phyloP scores from a whole-genome alignment of 495 filamentous ascomycete species.

The Parmelia sp. region DNA sequence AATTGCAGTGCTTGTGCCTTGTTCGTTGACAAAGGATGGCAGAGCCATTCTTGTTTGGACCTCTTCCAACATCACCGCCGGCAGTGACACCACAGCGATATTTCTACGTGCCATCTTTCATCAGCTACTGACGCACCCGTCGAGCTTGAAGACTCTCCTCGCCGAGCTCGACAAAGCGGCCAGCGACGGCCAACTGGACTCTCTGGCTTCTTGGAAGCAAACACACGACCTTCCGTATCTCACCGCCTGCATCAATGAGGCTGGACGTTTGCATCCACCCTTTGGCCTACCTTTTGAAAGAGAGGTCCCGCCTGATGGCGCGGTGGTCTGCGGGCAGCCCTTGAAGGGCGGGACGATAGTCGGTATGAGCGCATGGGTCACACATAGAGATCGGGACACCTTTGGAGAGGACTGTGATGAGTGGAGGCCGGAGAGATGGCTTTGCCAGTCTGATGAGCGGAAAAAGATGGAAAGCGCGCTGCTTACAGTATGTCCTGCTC shows the following conservation, averaged over 20 bases:
- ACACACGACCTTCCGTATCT: slow-evolving; percentile 35
- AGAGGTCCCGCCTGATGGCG: slow-evolving; percentile 33
- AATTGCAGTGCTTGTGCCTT: too few species aligned
- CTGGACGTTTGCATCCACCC: slow-evolving; percentile 33
- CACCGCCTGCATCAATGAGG: slow-evolving; percentile 34
- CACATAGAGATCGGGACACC: slow-evolving; percentile 40
- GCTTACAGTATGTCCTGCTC: neutral
- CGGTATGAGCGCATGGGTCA: slow-evolving; percentile 49
- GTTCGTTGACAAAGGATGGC: too few species aligned
- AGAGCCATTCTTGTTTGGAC: slow-evolving; percentile 28
- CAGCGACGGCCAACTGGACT: slow-evolving; percentile 20
- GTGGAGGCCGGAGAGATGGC: slow-evolving; percentile 46
- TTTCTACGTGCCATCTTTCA: slow-evolving; percentile 35
- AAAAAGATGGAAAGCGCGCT: slow-evolving; percentile 1
- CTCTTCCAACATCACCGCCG: slow-evolving; percentile 43
- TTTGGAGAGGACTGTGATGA: slow-evolving; percentile 39
- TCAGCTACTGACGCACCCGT: slow-evolving; percentile 32
- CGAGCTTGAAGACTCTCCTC: slow-evolving; percentile 22
- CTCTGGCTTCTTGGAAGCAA: slow-evolving; percentile 33
- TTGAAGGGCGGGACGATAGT: slow-evolving; percentile 44
- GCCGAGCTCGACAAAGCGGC: slow-evolving; percentile 21
- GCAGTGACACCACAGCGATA: slow-evolving; percentile 40
- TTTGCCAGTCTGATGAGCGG: slow-evolving; percentile 27
- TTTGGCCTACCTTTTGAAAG: slow-evolving; percentile 37
- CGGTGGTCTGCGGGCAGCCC: slow-evolving; percentile 32